Conservation (phyloP, 208 protist species). For the Angomonas ambiguus region DNA sequence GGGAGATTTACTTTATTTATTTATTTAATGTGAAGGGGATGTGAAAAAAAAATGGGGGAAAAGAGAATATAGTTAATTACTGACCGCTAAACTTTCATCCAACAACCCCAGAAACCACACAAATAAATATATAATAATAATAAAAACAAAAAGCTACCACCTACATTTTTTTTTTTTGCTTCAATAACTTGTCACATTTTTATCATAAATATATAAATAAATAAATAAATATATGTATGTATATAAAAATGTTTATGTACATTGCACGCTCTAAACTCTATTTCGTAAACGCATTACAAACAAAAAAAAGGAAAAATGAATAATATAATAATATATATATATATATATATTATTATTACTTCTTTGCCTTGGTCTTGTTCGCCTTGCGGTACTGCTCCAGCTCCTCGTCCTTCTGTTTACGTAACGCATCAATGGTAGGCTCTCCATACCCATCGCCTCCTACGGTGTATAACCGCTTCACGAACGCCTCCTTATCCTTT, state of each 20-base stretch:
- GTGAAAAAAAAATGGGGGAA: not conserved
- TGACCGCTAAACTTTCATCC: not conserved
- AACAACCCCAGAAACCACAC: not conserved
- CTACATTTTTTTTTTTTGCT: too few species aligned
- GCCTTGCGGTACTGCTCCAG: conserved; percentile 75
- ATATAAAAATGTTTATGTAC: too few species aligned
- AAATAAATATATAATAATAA: not conserved
- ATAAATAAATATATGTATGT: conserved; percentile 15
- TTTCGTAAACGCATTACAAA: not conserved
- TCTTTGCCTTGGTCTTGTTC: conserved; percentile 17
- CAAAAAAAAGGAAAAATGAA: conserved; percentile 9
- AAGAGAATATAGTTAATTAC: not conserved
- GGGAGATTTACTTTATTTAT: not conserved
- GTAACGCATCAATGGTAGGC: conserved; percentile 70
- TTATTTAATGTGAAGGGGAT: too few species aligned
- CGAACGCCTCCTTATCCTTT: conserved; percentile 24
- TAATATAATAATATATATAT: conserved; percentile 1
- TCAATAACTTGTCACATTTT: not conserved
- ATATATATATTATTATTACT: conserved; percentile 10
- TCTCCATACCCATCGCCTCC: conserved; percentile 70
- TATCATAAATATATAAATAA: conserved; percentile 1
- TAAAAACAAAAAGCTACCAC: too few species aligned
- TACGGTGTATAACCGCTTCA: conserved; percentile 60
- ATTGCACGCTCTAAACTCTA: too few species aligned
- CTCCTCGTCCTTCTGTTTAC: conserved; percentile 87